phyloP scores from a whole-genome alignment of 495 filamentous ascomycete species.

The Geoglossum glabrum region DNA sequence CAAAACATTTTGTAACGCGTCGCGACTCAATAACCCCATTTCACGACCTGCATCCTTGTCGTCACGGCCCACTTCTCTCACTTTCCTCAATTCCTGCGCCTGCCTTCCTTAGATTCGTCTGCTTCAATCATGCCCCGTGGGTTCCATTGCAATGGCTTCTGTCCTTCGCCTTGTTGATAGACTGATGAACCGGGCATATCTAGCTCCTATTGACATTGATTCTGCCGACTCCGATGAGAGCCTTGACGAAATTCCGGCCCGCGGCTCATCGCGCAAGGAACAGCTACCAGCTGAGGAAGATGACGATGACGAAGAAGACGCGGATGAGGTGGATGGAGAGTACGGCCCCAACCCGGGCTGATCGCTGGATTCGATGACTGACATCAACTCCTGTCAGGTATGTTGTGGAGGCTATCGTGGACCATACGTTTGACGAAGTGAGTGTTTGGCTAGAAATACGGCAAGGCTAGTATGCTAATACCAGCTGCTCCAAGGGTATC shows the following conservation, averaged over 20 bases:
- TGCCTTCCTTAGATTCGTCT: background rate
- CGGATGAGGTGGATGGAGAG: conserved; percentile 24
- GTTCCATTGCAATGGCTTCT: background rate
- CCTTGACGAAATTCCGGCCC: conserved; percentile 1
- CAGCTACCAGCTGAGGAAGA: conserved; percentile 11
- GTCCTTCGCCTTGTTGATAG: conserved; percentile 15
- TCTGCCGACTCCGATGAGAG: conserved; percentile 14
- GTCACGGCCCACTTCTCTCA: background rate
- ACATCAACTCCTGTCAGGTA: conserved; percentile 29
- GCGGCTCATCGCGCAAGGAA: conserved; percentile 11
- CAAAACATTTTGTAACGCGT: background rate
- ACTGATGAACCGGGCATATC: no score
- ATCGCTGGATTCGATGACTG: background rate
- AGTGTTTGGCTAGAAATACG: conserved; percentile 2
- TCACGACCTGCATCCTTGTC: background rate
- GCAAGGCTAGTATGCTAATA: background rate
- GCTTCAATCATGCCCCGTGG: background rate
- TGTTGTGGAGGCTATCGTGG: conserved; percentile 36
- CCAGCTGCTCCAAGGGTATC: conserved; percentile 17
- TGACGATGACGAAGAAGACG: conserved; percentile 21
- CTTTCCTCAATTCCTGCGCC: background rate
- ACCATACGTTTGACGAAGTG: conserved; percentile 25
- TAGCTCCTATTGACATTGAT: conserved; percentile 15
- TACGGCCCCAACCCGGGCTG: conserved; percentile 12
- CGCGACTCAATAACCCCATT: background rate